Evolutionary conservation across 345 rosid genomes (phyloP).

Genomic region (Ricinus communis): DNA sequence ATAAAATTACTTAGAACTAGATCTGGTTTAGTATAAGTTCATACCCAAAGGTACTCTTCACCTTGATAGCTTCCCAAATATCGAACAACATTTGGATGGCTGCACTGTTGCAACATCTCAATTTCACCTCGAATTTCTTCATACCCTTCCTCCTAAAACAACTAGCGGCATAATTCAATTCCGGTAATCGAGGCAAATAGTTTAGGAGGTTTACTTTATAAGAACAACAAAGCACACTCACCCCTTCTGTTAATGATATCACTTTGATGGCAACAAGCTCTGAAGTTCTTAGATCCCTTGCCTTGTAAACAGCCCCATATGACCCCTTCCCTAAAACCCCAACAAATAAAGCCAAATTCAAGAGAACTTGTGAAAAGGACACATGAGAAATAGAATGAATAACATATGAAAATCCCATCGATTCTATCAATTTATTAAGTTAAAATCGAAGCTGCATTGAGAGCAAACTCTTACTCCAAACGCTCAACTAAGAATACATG

Average conservation of each 20-base stretch:
- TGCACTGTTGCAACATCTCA: conserved; percentile 99
- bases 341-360: conserved; percentile 17
- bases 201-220: neutral
- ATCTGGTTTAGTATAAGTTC: neutral
- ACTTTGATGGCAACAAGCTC: conserved; percentile 98
- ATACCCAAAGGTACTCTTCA: conserved; percentile 95
- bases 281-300: conserved; percentile 86
- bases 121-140: conserved; percentile 98
- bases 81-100: conserved; percentile 93
- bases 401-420: neutral
- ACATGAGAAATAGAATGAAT: neutral
- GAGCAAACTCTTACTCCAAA: neutral
- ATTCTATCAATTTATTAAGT: neutral
- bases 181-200: conserved; percentile 6
- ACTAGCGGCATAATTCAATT: conserved; percentile 12
- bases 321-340: conserved; percentile 84
- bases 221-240: conserved; percentile 32
- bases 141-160: conserved; percentile 89
- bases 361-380: neutral
- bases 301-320: conserved; percentile 97
- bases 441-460: neutral
- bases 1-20: neutral
- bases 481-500: neutral
- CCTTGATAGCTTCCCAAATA: conserved; percentile 98
- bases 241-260: conserved; percentile 91